These are phyloP conservation scores for Ceratobasidium sp. DNA, from an alignment of 1,284 basidiomycete species.

Conservation along the genomic window DNA sequence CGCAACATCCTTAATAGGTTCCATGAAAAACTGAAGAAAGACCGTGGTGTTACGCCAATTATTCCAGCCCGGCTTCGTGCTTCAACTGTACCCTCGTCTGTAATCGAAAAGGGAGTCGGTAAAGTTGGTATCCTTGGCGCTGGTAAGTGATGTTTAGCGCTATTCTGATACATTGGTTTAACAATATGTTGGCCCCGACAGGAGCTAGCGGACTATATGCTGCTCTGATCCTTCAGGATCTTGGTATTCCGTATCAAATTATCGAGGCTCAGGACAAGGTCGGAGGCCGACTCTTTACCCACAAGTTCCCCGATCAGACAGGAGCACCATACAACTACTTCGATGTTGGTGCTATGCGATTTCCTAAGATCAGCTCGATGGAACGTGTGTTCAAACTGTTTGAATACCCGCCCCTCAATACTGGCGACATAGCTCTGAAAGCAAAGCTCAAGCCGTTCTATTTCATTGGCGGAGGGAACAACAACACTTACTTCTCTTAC, in stretches of 20 bases:
- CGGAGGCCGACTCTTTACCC: conserved; percentile 10
- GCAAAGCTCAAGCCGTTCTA: conserved; percentile 32
- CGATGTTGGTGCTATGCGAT: conserved; percentile 56
- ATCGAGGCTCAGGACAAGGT: background rate
- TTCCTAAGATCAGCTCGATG: conserved; percentile 51
- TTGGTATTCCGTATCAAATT: background rate
- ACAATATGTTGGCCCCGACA: background rate
- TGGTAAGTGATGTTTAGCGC: background rate
- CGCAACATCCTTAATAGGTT: background rate
- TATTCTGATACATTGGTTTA: background rate
- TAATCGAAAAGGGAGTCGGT: background rate
- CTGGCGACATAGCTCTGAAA: background rate
- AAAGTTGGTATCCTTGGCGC: background rate
- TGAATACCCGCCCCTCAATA: conserved; percentile 3
- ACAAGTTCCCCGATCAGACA: background rate
- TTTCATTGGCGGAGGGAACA: background rate
- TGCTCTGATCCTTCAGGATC: background rate
- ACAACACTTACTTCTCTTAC: conserved; percentile 12
- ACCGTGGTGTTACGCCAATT: background rate
- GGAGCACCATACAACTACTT: conserved; percentile 43
- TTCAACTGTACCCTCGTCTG: background rate
- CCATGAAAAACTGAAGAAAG: background rate
- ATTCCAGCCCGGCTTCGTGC: background rate
- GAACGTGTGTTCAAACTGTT: conserved; percentile 51
- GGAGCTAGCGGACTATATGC: background rate